Percentiles rank a stretch among this genome's conserved stretches.
Evolutionary conservation across 306 rosid species (phyloP).

Genomic region (Prunus armeniaca): DNA sequence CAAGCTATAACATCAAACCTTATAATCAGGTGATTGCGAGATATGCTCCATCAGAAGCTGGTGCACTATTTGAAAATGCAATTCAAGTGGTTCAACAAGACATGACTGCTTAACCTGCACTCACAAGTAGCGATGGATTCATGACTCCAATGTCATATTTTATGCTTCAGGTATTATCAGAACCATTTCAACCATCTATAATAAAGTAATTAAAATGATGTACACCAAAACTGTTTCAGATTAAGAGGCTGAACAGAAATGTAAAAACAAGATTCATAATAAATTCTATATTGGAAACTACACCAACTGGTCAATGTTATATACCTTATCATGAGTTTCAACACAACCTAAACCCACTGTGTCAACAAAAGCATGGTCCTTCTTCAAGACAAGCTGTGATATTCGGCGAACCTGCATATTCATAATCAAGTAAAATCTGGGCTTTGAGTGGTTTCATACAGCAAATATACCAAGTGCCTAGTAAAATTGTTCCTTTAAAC

Average conservation of each 20-base stretch:
- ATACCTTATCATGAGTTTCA: constrained; percentile 80
- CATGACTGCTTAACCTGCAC: constrained; percentile 72
- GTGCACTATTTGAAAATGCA: constrained; percentile 67
- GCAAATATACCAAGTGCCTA: background rate
- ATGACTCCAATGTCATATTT: background rate
- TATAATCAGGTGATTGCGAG: constrained; percentile 65
- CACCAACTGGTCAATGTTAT: constrained; percentile 14
- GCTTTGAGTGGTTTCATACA: constrained; percentile 20
- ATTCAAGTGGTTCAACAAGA: constrained; percentile 70
- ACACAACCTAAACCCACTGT: constrained; percentile 82
- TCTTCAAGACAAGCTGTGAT: constrained; percentile 90
- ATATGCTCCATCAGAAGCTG: constrained; percentile 77
- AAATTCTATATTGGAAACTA: background rate
- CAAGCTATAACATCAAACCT: constrained; percentile 45
- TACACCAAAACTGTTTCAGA: background rate
- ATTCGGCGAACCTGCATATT: constrained; percentile 72
- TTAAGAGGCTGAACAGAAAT: background rate
- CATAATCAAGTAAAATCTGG: constrained; percentile 17
- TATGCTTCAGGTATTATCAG: background rate
- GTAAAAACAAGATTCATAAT: background rate
- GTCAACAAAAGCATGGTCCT: constrained; percentile 79
- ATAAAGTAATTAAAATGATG: background rate
- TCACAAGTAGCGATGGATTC: constrained; percentile 23
- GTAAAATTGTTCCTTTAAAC: constrained; percentile 1
- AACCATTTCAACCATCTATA: background rate